Evolutionary conservation across 2,329 filamentous ascomycete genomes (phyloP).

Genomic region (Sporothrix humicola): DNA sequence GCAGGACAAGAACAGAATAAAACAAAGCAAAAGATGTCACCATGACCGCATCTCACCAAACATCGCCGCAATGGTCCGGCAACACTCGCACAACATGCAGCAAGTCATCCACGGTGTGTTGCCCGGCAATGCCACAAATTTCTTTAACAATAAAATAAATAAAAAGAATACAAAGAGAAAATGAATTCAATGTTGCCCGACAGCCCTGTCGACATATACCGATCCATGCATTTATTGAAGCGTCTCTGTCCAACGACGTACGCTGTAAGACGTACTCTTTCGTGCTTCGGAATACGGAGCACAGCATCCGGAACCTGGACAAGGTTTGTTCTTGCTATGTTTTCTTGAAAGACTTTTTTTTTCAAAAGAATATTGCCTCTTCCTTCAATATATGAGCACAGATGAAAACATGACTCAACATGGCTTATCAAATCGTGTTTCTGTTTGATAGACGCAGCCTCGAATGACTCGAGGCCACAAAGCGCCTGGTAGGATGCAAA

Average conservation of each 20-base stretch:
- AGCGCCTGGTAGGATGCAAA: not conserved
- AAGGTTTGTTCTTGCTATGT: not conserved
- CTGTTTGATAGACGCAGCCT: no score
- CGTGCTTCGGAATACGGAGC: not conserved
- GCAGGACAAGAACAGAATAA: no score
- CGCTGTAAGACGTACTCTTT: not conserved
- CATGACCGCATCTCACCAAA: not conserved
- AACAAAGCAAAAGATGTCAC: not conserved
- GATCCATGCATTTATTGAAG: not conserved
- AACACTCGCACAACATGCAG: slow-evolving; percentile 1
- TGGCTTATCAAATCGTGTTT: no score
- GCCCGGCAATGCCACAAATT: slow-evolving; percentile 8
- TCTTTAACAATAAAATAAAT: no score
- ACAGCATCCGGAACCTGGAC: not conserved
- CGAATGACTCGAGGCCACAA: no score
- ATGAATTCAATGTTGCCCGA: not conserved
- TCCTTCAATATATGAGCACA: no score
- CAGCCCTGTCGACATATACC: not conserved
- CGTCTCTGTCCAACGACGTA: not conserved
- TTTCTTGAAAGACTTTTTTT: not conserved
- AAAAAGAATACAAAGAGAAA: no score
- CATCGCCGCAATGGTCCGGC: not conserved
- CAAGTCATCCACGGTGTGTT: not conserved
- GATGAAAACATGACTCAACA: no score
- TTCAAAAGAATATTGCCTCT: not conserved